Percentiles rank a stretch among this genome's conserved stretches.
These are phyloP conservation scores for Pulveroboletus frians DNA, from an alignment of 768 basidiomycete genomes.

Conservation along the genomic window DNA sequence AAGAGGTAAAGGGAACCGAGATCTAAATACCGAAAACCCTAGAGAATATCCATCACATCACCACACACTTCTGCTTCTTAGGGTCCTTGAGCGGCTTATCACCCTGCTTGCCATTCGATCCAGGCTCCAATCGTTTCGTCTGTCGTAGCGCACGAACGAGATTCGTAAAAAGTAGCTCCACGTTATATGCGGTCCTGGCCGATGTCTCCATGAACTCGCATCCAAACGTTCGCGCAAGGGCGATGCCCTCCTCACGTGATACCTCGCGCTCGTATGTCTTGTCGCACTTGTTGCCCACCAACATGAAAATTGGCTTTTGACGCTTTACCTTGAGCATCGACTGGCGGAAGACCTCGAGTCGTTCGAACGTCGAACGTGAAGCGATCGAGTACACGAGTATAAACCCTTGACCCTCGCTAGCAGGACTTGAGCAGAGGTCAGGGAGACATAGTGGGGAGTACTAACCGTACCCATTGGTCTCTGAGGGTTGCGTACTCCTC, in stretches of 20 bases:
- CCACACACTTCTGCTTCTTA: slow-evolving; percentile 60
- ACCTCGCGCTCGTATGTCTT: slow-evolving; percentile 89
- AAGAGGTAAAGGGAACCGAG: slow-evolving; percentile 59
- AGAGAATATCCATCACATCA: slow-evolving; percentile 68
- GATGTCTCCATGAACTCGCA: slow-evolving; percentile 96
- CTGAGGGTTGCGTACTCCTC: slow-evolving; percentile 97
- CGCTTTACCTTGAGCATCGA: slow-evolving; percentile 88
- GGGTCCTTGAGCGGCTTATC: slow-evolving; percentile 42
- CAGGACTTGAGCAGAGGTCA: slow-evolving; percentile 7
- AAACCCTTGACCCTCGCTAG: slow-evolving; percentile 97
- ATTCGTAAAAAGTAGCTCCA: slow-evolving; percentile 84
- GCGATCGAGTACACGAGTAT: slow-evolving; percentile 96
- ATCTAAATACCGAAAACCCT: slow-evolving; percentile 64
- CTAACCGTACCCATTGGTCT: slow-evolving; percentile 97
- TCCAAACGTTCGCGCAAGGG: slow-evolving; percentile 75
- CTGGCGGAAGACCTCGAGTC: slow-evolving; percentile 84
- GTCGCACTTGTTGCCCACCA: slow-evolving; percentile 96
- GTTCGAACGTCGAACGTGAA: slow-evolving; percentile 87
- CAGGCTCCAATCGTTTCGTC: slow-evolving; percentile 50
- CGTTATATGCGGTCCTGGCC: slow-evolving; percentile 92
- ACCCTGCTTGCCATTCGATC: slow-evolving; percentile 35
- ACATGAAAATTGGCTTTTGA: slow-evolving; percentile 81
- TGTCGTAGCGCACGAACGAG: slow-evolving; percentile 80
- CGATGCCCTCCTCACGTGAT: slow-evolving; percentile 80
- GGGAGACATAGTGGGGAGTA: slow-evolving; percentile 13